phyloP scores from a whole-genome alignment of 306 rosid genomes.

The Delonix regia region DNA sequence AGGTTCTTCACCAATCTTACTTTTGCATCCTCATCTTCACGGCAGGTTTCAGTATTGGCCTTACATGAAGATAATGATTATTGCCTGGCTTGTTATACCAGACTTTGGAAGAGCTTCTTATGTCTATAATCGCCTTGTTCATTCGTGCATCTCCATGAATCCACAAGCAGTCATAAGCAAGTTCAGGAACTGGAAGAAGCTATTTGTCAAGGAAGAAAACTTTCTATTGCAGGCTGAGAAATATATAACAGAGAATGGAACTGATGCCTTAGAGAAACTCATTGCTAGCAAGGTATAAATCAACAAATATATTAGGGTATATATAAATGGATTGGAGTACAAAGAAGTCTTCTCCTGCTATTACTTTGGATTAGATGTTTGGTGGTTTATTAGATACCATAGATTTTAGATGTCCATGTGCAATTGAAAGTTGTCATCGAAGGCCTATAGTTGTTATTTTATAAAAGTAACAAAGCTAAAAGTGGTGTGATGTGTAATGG shows the following conservation, averaged over 20 bases:
- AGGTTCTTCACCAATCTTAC: background rate
- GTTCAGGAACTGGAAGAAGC: conserved; percentile 37
- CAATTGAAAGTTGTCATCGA: no score
- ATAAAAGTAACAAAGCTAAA: no score
- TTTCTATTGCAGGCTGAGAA: conserved; percentile 49
- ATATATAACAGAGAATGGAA: conserved; percentile 50
- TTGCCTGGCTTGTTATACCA: conserved; percentile 49
- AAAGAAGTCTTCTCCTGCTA: conserved; percentile 4
- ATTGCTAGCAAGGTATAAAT: conserved; percentile 52
- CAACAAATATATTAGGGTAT: background rate
- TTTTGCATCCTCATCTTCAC: conserved; percentile 23
- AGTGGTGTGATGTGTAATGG: no score
- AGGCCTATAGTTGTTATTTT: background rate
- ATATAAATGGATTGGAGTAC: background rate
- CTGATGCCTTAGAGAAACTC: conserved; percentile 56
- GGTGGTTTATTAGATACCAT: no score
- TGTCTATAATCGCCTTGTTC: conserved; percentile 46
- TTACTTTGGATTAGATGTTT: background rate
- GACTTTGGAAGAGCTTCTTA: conserved; percentile 54
- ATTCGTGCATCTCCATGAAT: conserved; percentile 29
- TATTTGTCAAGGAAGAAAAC: conserved; percentile 37
- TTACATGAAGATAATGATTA: conserved; percentile 54
- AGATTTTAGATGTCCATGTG: no score
- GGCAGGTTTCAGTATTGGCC: conserved; percentile 59
- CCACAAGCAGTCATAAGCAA: conserved; percentile 10